Evolutionary conservation across 306 rosid species (phyloP).

Genomic region (Medicago lupulina): DNA sequence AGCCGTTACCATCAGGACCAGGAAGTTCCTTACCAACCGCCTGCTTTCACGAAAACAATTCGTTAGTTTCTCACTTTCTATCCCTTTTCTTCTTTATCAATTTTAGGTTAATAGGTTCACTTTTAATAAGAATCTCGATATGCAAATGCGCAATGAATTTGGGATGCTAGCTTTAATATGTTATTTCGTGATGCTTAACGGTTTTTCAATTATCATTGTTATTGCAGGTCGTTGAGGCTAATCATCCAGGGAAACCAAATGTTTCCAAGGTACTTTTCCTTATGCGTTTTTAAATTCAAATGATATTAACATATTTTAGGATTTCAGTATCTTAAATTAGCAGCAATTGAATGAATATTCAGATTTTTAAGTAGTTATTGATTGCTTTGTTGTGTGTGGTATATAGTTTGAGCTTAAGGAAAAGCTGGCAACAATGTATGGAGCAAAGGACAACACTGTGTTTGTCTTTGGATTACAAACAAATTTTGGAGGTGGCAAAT

Average conservation of each 20-base stretch:
- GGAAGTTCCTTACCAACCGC: conserved; percentile 93
- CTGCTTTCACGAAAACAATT: conserved; percentile 93
- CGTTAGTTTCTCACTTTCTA: conserved; percentile 50
- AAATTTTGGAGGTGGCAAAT: conserved; percentile 96
- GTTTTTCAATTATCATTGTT: background rate
- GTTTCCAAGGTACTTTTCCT: conserved; percentile 71
- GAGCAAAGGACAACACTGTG: conserved; percentile 82
- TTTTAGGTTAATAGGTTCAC: background rate
- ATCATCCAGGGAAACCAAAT: conserved; percentile 94
- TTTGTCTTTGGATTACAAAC: conserved; percentile 92
- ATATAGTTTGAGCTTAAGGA: conserved; percentile 90
- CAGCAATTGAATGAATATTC: background rate
- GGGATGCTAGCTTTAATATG: too few relatives aligned
- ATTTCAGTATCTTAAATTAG: background rate
- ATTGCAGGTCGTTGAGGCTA: conserved; percentile 74
- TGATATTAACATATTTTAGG: background rate
- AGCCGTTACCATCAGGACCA: conserved; percentile 84
- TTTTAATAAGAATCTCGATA: background rate
- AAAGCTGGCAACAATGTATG: conserved; percentile 75
- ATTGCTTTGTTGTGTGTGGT: background rate
- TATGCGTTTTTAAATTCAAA: background rate
- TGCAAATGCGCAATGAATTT: background rate
- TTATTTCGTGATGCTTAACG: too few relatives aligned
- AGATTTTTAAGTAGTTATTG: background rate
- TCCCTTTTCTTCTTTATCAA: too few relatives aligned